Conservation (phyloP, 768 basidiomycete species). For the Saitozyma podzolica region DNA sequence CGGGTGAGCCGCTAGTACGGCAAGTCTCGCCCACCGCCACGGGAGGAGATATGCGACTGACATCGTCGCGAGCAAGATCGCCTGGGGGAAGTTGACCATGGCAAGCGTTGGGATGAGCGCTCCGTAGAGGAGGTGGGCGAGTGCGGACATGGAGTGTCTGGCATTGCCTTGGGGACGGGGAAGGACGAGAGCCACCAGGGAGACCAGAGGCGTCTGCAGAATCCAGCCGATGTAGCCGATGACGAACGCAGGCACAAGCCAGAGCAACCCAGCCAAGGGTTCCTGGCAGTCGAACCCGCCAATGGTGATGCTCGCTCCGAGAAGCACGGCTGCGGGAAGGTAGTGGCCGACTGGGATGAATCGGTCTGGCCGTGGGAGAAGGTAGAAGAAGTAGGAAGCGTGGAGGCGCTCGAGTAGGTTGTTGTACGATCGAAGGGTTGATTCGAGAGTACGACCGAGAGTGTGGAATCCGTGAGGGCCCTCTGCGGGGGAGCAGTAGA, state of each 20-base stretch:
- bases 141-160: slow-evolving; percentile 47
- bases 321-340: slow-evolving; percentile 79
- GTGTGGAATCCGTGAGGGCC: slow-evolving; percentile 96
- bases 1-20: slow-evolving; percentile 12
- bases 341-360: slow-evolving; percentile 91
- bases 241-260: slow-evolving; percentile 49
- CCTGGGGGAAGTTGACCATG: slow-evolving; percentile 89
- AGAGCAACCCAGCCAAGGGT: slow-evolving; percentile 65
- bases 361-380: slow-evolving; percentile 64
- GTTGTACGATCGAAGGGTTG: slow-evolving; percentile 82
- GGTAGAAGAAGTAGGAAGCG: slow-evolving; percentile 96
- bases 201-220: slow-evolving; percentile 53
- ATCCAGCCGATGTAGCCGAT: slow-evolving; percentile 22
- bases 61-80: slow-evolving; percentile 66
- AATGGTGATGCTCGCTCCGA: slow-evolving; percentile 83
- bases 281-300: slow-evolving; percentile 62
- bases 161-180: slow-evolving; percentile 18
- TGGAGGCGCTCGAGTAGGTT: slow-evolving; percentile 94
- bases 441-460: slow-evolving; percentile 85
- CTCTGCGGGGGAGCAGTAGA: slow-evolving; percentile 79
- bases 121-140: slow-evolving; percentile 80
- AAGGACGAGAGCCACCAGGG: slow-evolving; percentile 9
- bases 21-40: slow-evolving; percentile 8
- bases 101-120: slow-evolving; percentile 81
- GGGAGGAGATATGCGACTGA: slow-evolving; percentile 17